Evolutionary conservation across 164 flowering plant genomes (phyloP), one percentile per base, ranked within the genome.

Genomic region (Akebia trifoliata): DNA sequence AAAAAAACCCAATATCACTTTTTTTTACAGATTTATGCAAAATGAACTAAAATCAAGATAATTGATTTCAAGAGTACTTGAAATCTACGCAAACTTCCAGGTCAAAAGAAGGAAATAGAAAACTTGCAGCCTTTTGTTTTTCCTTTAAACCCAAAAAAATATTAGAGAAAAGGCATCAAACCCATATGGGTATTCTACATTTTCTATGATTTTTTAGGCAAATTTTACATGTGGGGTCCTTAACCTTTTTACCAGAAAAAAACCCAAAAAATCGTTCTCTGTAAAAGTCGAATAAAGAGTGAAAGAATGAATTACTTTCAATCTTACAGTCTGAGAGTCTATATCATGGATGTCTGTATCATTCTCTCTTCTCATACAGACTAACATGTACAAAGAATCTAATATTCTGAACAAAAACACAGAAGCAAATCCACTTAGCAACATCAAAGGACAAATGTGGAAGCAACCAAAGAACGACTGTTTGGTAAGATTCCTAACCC

Each of bases 91-190:
- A 37, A 60, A 47, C 38, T 61, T 46, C 50, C 63, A 50, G 51
- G 56, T 56, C 65, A 60, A 66, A 60, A 49, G 61, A 17, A 25
- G 32, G 55, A 49, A 60, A 32, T 17, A n/a, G n/a, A n/a, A n/a
- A n/a, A n/a, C 50, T 56, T 51, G 39, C 18, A 32, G 34, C 29
- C 42, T 38, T 3, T 22, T 28, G 45, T 46, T 53, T 39, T 54
- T 44, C 28, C 36, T 63, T 32, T 20, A 38, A 59, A 63, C 47
- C 69, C 70, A 74, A 67, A 43, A 57, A 48, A 60, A 51, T 57
- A 37, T 61, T 62, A 62, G 66, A 45, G 58, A 52, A 57, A 55
- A 49, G 56, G 59, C 66, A 64, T 72, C 76, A 69, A 63, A 63
- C 58, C 72, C 69, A 61, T 37, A 30, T 44, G 64, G 71, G 66